Conservation (phyloP, 2,329 filamentous ascomycete genomes). For the Hypocreales sp. region DNA sequence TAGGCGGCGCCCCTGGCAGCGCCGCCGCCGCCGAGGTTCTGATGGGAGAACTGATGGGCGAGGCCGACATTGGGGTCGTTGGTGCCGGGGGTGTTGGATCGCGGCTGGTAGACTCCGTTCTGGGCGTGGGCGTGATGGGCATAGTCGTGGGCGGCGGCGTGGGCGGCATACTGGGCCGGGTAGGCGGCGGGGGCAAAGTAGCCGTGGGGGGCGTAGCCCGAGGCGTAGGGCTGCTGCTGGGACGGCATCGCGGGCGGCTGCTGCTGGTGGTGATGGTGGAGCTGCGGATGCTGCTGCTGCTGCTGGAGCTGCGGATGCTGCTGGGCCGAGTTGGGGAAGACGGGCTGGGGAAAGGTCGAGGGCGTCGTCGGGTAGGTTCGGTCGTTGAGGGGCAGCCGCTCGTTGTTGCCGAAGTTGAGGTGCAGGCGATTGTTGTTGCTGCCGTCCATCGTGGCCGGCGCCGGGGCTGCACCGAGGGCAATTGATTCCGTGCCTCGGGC, state of each 20-base stretch:
- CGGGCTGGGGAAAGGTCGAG: conserved; percentile 89
- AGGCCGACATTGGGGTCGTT: conserved; percentile 83
- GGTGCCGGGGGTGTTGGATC: conserved; percentile 42
- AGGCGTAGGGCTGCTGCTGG: conserved; percentile 25
- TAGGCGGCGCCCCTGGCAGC: conserved; percentile 52
- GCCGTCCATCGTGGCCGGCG: conserved; percentile 32
- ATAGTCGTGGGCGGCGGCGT: conserved; percentile 29
- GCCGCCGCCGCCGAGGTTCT: conserved; percentile 62
- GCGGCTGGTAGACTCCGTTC: conserved; percentile 28
- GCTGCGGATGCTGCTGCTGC: conserved; percentile 23
- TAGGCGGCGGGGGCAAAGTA: conserved; percentile 53
- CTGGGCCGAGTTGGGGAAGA: conserved; percentile 30
- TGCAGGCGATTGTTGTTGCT: conserved; percentile 43
- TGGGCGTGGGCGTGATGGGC: conserved; percentile 36
- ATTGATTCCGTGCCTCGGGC: too few relatives aligned
- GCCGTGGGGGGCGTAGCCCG: conserved; percentile 27
- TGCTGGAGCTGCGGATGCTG: conserved; percentile 23
- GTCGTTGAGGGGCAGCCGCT: conserved; percentile 45
- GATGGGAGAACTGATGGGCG: conserved; percentile 91
- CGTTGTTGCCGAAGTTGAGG: conserved; percentile 52
- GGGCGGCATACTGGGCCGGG: conserved; percentile 22
- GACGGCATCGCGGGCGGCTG: conserved; percentile 9
- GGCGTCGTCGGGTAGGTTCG: conserved; percentile 75
- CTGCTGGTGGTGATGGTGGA: conserved; percentile 16
- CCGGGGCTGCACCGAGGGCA: too few relatives aligned